Evolutionary conservation across 768 basidiomycete genomes (phyloP).

Genomic region (Phlebiopsis gigantea): DNA sequence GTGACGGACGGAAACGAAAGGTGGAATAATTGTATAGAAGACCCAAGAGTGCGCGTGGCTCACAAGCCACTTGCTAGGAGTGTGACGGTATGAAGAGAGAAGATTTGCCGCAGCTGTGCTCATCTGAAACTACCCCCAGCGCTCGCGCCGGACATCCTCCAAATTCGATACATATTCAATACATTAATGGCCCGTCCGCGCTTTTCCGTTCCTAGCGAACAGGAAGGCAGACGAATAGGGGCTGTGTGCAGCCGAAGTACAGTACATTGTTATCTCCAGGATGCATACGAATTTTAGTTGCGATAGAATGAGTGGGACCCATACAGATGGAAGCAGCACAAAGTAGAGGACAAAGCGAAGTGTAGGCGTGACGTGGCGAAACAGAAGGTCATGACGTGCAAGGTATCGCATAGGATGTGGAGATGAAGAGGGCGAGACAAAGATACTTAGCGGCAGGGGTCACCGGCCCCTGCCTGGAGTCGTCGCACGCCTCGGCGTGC

Average conservation of each 20-base stretch:
- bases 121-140: background rate
- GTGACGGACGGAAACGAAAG: background rate
- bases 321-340: constrained; percentile 3
- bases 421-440: background rate
- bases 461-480: constrained; percentile 36
- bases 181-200: background rate
- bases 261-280: constrained; percentile 4
- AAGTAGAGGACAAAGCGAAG: too few relatives aligned
- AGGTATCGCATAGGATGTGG: constrained; percentile 1
- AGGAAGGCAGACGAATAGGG: background rate
- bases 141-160: background rate
- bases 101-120: background rate
- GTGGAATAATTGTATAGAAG: background rate
- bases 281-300: background rate
- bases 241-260: background rate
- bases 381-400: background rate
- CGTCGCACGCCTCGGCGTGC: constrained; percentile 56
- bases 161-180: background rate
- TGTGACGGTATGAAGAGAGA: background rate
- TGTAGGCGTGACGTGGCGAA: background rate
- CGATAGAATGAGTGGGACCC: background rate
- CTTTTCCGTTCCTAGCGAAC: background rate
- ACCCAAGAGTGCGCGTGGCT: background rate
- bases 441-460: too few relatives aligned
- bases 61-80: background rate